phyloP scores from a whole-genome alignment of 495 filamentous ascomycete species.

The Geoglossum glabrum region DNA sequence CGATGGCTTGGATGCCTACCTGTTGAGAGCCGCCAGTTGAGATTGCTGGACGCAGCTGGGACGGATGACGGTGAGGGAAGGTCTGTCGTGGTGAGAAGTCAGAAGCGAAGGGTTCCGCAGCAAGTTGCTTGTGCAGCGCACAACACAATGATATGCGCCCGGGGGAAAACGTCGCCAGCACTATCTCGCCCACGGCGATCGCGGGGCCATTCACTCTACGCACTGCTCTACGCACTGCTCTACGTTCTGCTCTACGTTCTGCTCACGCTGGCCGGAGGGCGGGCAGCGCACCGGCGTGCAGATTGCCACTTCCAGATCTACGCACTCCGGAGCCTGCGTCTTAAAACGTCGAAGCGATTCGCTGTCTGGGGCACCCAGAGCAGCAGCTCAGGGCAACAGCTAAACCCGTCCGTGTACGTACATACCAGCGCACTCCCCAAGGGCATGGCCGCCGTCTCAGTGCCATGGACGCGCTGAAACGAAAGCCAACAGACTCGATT shows the following conservation, averaged over 20 bases:
- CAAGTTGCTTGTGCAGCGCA: background rate
- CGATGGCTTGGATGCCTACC: constrained; percentile 3
- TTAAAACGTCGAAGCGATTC: background rate
- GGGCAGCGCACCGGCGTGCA: background rate
- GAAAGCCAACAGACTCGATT: background rate
- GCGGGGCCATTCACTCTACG: background rate
- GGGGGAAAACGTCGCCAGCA: background rate
- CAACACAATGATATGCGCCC: constrained; percentile 2
- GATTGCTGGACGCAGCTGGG: constrained; percentile 2
- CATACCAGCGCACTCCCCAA: background rate
- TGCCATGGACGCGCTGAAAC: background rate
- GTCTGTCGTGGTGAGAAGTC: background rate
- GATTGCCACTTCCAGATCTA: background rate
- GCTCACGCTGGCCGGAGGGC: background rate
- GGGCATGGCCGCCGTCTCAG: background rate
- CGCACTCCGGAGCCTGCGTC: background rate
- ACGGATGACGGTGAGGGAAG: constrained; percentile 2
- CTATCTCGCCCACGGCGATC: background rate
- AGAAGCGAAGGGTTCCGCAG: constrained; percentile 4
- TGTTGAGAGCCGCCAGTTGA: background rate
- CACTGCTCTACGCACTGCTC: too few relatives aligned
- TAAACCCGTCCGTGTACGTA: background rate
- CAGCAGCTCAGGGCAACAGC: background rate
- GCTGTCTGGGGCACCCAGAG: background rate
- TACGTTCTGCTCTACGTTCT: too few relatives aligned